Base-by-base conservation (phyloP, 192 early-diverging fungal species). In the Coemansia sp. region DNA sequence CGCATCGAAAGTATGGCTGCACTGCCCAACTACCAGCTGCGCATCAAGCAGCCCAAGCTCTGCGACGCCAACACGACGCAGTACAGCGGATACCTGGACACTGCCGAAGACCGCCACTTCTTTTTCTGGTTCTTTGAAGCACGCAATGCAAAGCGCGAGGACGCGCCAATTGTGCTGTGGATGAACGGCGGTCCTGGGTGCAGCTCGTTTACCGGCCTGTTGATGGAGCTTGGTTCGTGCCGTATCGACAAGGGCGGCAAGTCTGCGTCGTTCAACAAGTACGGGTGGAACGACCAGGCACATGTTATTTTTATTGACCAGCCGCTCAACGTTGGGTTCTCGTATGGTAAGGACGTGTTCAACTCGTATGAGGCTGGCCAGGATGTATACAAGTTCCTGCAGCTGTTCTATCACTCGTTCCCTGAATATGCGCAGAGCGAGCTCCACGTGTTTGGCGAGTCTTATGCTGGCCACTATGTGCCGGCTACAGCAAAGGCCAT, bases 41-140 rank as follows among this genome's bases (percentile, higher is more conserved):
- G 90, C 60, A 83, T 89, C 57, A 92, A 90, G 80, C 65, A 87
- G 62, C 90, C 90, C 41, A 70, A 79, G 29, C 83, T 99, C 49
- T 99, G 97, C 73, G 94, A 95, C 66, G 76, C 86, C 48, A 83
- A 86, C 63, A 91, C 93, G 50, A 91, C 93, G 65, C 96, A 97
- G 87, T 92, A 91, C 76, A 90, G 88, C 58, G 91, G 90, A 29
- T 91, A 93, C 67, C 75, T 93, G 24, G 88, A 91, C 37, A 79
- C 79, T 8, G 87, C 75, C 37, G 74, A 69, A n/a, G 85, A 89
- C 59, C 85, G 90, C 39, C 91, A 95, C 75, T 94, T 93, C 69
- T 94, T 93, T 84, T 95, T 93, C 75, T 95, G 92, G 91, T 98
- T 99, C 86, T 98, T 99, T 76, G 95, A 96, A 76, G 90, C 91